Evolutionary conservation across 495 filamentous ascomycete genomes (phyloP).

Genomic region (Rostrohypoxylon terebratum): DNA sequence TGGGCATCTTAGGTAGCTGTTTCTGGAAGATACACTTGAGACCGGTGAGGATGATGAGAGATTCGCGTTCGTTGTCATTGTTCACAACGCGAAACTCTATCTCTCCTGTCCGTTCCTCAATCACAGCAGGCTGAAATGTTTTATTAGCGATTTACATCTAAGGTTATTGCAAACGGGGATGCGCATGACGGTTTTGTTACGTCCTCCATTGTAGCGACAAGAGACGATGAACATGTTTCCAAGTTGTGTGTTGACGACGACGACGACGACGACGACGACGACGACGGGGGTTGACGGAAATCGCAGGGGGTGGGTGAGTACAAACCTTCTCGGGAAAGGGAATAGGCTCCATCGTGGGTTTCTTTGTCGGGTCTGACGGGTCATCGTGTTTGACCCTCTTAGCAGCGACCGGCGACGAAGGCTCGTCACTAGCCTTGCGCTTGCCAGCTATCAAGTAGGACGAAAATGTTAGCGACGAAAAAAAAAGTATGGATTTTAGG

Average conservation of each 20-base stretch:
- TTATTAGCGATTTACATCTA: conserved; percentile 10
- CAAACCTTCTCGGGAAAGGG: conserved; percentile 87
- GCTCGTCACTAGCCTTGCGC: conserved; percentile 82
- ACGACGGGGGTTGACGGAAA: neutral
- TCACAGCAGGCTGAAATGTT: conserved; percentile 76
- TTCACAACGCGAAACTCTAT: conserved; percentile 99
- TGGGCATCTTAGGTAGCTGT: conserved; percentile 98
- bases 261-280: too few species aligned
- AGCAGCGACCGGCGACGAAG: conserved; percentile 68
- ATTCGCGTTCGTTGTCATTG: conserved; percentile 89
- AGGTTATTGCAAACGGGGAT: too few species aligned
- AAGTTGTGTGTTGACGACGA: neutral
- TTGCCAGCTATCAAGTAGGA: conserved; percentile 65
- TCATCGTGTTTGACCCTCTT: conserved; percentile 73
- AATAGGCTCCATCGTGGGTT: conserved; percentile 67
- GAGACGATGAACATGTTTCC: neutral
- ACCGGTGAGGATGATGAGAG: conserved; percentile 92
- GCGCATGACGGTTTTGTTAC: neutral
- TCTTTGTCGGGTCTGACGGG: conserved; percentile 65
- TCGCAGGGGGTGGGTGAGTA: conserved; percentile 5
- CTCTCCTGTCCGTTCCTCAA: conserved; percentile 93
- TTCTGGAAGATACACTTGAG: conserved; percentile 99
- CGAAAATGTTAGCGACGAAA: conserved; percentile 19
- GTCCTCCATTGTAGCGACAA: neutral
- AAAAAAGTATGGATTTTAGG: neutral